Conservation (phyloP, 805 yeast genomes). For the Saccharomyces eubayanus region DNA sequence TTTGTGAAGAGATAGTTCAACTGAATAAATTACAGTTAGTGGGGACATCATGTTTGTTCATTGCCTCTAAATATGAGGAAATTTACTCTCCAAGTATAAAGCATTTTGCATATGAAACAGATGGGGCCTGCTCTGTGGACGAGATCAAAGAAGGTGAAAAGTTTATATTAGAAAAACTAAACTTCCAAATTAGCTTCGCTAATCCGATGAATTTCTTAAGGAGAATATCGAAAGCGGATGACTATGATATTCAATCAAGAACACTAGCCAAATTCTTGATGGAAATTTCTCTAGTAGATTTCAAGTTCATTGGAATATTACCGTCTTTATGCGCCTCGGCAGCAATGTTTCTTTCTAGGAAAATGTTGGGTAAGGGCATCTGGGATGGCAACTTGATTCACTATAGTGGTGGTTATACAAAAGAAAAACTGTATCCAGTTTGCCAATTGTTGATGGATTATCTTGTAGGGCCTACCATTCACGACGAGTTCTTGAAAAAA, state of each 20-base stretch:
- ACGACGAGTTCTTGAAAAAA: constrained; percentile 83
- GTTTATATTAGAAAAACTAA: constrained; percentile 58
- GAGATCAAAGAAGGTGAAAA: constrained; percentile 78
- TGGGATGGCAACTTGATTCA: constrained; percentile 82
- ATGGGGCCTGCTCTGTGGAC: constrained; percentile 67
- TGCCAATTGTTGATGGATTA: constrained; percentile 65
- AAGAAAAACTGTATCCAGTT: constrained; percentile 58
- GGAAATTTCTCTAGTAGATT: constrained; percentile 70
- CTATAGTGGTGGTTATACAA: constrained; percentile 80
- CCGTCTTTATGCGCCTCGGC: constrained; percentile 81
- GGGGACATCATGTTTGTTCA: constrained; percentile 75
- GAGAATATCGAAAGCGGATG: constrained; percentile 85
- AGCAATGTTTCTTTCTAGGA: constrained; percentile 74
- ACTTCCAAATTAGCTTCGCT: constrained; percentile 73
- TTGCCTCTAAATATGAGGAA: constrained; percentile 88
- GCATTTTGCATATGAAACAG: constrained; percentile 74
- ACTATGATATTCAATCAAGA: constrained; percentile 78
- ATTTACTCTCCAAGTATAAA: constrained; percentile 80
- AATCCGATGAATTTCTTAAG: constrained; percentile 87
- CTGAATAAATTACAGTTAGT: constrained; percentile 72
- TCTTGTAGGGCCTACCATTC: constrained; percentile 65
- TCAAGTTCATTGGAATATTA: constrained; percentile 59
- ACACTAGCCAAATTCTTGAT: constrained; percentile 79
- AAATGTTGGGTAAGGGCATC: constrained; percentile 53
- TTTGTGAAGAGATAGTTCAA: constrained; percentile 63